These are phyloP conservation scores for Magnolia officinalis DNA, from an alignment of 164 flowering plant species.

Conservation along the genomic window DNA sequence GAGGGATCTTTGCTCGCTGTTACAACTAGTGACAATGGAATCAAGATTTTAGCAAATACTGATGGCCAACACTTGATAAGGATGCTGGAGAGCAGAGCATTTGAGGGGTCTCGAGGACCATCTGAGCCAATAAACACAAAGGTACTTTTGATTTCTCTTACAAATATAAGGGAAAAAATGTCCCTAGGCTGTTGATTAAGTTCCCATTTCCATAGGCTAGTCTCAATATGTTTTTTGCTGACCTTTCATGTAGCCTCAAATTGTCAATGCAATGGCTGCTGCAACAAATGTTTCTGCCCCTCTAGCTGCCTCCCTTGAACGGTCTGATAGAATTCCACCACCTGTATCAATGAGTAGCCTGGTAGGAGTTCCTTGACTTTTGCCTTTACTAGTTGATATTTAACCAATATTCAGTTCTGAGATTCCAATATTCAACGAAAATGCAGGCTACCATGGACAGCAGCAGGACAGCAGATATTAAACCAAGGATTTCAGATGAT, in stretches of 20 bases:
- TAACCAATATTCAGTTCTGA: background rate
- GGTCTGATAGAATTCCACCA: constrained; percentile 18
- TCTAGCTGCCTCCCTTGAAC: constrained; percentile 15
- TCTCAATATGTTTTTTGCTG: background rate
- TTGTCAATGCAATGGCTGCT: constrained; percentile 16
- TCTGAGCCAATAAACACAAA: constrained; percentile 20
- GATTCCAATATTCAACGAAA: constrained; percentile 1
- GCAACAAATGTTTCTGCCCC: constrained; percentile 18
- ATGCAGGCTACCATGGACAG: constrained; percentile 17
- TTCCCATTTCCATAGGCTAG: background rate
- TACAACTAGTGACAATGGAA: constrained; percentile 30
- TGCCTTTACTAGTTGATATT: background rate
- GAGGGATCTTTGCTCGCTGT: constrained; percentile 33
- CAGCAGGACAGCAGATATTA: constrained; percentile 16
- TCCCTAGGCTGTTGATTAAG: background rate
- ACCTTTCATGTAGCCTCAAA: constrained; percentile 14
- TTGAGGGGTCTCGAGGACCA: constrained; percentile 19
- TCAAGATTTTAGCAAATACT: constrained; percentile 33
- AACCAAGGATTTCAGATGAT: constrained; percentile 22
- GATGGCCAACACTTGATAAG: constrained; percentile 27
- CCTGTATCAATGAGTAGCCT: constrained; percentile 13
- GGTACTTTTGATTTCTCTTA: constrained; percentile 3
- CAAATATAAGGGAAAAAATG: too few relatives aligned
- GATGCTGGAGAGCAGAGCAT: constrained; percentile 20
- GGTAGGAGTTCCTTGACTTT: constrained; percentile 3